Evolutionary conservation across 192 early-diverging fungal genomes (phyloP), one percentile per base, ranked within the genome.

Genomic region (Coemansia sp.): DNA sequence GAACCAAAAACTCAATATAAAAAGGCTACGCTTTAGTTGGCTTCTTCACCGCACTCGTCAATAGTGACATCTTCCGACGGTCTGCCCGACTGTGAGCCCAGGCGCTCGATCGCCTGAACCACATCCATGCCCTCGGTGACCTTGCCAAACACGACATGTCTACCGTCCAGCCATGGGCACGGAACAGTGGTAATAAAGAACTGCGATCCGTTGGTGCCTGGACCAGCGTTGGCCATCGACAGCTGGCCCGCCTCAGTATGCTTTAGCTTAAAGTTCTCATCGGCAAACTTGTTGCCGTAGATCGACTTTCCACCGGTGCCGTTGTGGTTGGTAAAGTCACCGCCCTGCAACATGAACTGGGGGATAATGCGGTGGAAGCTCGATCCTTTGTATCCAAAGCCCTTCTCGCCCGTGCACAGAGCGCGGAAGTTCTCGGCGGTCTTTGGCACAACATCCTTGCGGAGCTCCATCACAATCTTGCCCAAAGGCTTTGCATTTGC

Each of bases 371-470:
- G 90, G 75, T 98, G 96, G 86, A 96, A 98, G 17, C 70, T 82
- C 49, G 84, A 84, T 55, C 87, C 91, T 73, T 86, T 87, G 83
- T 87, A 94, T 19, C 77, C 71, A 47, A 66, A 63, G 15, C 75
- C 77, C 47, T 81, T 54, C 50, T 78, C 67, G 23, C 85, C 85
- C 3, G 73, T 72, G 60, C 73, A 69, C 43, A 92, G 83, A 41
- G 84, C 83, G 38, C 88, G 85, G 83, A 98, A 98, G 89, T 98
- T 98, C 83, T 97, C 92, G 38, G 90, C 90, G 21, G 95, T 97
- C 83, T 88, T 90, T 72, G 96, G 96, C 17, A 90, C 89, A 35
- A 89, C 86, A 64, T 97, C 89, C 47, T 83, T 83, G 80, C 88
- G 89, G 24, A 84, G 71, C 65, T 67, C 77, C 43, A 84, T 69